phyloP scores from a whole-genome alignment of 768 basidiomycete species.

The Suillus fuscotomentosus region DNA sequence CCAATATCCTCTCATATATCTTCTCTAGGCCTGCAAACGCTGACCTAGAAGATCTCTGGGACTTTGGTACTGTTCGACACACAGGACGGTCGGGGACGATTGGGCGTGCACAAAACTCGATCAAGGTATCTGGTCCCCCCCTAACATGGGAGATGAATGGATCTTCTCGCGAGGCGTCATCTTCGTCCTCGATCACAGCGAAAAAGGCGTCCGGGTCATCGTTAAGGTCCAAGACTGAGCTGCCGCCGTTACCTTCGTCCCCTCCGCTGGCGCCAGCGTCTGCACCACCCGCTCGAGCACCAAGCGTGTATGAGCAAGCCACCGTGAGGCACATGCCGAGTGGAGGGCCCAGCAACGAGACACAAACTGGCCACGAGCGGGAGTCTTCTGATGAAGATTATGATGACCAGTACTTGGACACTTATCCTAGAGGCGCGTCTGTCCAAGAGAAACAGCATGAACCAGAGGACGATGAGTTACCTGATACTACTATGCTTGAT shows the following conservation, averaged over 20 bases:
- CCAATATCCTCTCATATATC: slow-evolving; percentile 5
- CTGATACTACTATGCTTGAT: slow-evolving; percentile 91
- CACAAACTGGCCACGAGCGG: slow-evolving; percentile 35
- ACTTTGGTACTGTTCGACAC: slow-evolving; percentile 94
- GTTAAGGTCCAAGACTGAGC: slow-evolving; percentile 50
- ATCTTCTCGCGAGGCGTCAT: slow-evolving; percentile 37
- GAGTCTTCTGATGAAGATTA: slow-evolving; percentile 66
- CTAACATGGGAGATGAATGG: slow-evolving; percentile 82
- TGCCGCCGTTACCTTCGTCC: slow-evolving; percentile 55
- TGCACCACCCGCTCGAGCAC: slow-evolving; percentile 32
- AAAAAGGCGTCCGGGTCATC: slow-evolving; percentile 40
- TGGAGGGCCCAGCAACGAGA: slow-evolving; percentile 20
- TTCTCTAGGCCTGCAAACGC: slow-evolving; percentile 47
- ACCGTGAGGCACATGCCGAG: slow-evolving; percentile 63
- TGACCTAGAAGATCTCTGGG: slow-evolving; percentile 88
- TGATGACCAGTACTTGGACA: slow-evolving; percentile 53
- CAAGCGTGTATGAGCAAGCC: slow-evolving; percentile 53
- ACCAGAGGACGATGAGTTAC: slow-evolving; percentile 51
- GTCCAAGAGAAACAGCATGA: slow-evolving; percentile 32
- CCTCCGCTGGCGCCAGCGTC: slow-evolving; percentile 52
- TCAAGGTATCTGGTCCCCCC: slow-evolving; percentile 62
- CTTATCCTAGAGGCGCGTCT: slow-evolving; percentile 45
- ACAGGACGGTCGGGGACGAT: slow-evolving; percentile 58
- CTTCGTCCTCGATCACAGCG: slow-evolving; percentile 34
- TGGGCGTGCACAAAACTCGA: slow-evolving; percentile 57